Conservation (phyloP, 225 moss, liverwort and hornwort species). For the Sphagnum tenellum region DNA sequence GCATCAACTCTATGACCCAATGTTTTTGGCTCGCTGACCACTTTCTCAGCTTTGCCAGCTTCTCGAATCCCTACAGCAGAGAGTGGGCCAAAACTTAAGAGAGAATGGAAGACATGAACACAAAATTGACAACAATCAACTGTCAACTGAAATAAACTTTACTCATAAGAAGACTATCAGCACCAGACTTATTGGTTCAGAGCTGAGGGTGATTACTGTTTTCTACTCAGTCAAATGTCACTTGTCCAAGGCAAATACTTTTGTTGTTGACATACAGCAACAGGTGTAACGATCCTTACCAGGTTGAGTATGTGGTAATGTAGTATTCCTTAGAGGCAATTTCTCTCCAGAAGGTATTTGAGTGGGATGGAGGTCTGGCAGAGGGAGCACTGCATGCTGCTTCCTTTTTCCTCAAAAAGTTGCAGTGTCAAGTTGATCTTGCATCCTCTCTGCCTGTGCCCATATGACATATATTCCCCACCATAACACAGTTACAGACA, state of each 20-base stretch:
- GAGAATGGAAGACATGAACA: not conserved
- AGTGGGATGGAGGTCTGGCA: constrained; percentile 18
- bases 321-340: constrained; percentile 16
- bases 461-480: constrained; percentile 8
- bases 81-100: not conserved
- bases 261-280: too few species aligned
- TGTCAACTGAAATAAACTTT: not conserved
- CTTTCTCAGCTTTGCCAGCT: constrained; percentile 26
- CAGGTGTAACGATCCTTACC: not conserved
- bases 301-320: constrained; percentile 10
- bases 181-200: not conserved
- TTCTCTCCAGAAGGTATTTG: constrained; percentile 19
- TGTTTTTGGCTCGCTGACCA: constrained; percentile 19
- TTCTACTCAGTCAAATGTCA: not conserved
- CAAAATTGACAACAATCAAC: constrained; percentile 1
- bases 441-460: constrained; percentile 54
- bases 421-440: constrained; percentile 46
- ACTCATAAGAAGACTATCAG: not conserved
- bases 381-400: constrained; percentile 23
- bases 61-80: constrained; percentile 20
- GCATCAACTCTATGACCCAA: constrained; percentile 40
- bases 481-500: not conserved
- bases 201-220: too few species aligned
- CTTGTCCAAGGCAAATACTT: too few species aligned
- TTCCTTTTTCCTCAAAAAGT: constrained; percentile 51